Percentiles rank a stretch among this genome's conserved stretches.
Conservation (phyloP, 73 alveolate genomes). For the Stentor coeruleus region DNA sequence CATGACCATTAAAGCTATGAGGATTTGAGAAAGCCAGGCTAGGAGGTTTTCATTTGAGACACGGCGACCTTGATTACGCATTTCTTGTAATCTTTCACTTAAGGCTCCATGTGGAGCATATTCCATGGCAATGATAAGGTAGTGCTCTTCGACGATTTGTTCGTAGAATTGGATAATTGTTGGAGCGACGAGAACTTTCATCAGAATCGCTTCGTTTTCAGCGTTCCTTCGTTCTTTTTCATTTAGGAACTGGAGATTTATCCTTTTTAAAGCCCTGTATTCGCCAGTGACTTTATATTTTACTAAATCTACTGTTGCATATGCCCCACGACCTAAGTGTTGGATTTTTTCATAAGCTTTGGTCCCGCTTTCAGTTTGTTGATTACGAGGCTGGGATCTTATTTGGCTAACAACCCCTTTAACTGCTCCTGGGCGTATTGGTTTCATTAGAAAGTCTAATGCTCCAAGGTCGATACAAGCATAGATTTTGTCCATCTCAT, state of each 20-base stretch:
- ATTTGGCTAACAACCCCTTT: slow-evolving; percentile 17
- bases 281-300: slow-evolving; percentile 29
- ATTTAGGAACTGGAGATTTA: slow-evolving; percentile 43
- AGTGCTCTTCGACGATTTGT: slow-evolving; percentile 78
- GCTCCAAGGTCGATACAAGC: slow-evolving; percentile 74
- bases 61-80: slow-evolving; percentile 46
- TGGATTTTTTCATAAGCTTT: slow-evolving; percentile 27
- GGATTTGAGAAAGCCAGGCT: slow-evolving; percentile 79
- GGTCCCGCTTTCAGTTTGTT: not conserved
- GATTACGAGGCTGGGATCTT: not conserved
- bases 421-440: slow-evolving; percentile 50
- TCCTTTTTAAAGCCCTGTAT: slow-evolving; percentile 47
- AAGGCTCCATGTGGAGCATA: slow-evolving; percentile 96
- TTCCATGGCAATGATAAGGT: slow-evolving; percentile 90
- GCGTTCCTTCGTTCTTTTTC: slow-evolving; percentile 76
- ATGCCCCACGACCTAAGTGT: slow-evolving; percentile 76
- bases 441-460: slow-evolving; percentile 74
- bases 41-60: slow-evolving; percentile 73
- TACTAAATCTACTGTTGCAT: slow-evolving; percentile 67
- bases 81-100: slow-evolving; percentile 69
- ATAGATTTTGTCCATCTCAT: slow-evolving; percentile 54
- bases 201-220: slow-evolving; percentile 85
- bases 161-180: slow-evolving; percentile 91
- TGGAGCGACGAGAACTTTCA: slow-evolving; percentile 85
- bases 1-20: slow-evolving; percentile 86